A percentile compares a stretch with the other conserved stretches of the same genome.
These are phyloP conservation scores for Morella rubra DNA, from an alignment of 306 rosid species.

Conservation along the genomic window DNA sequence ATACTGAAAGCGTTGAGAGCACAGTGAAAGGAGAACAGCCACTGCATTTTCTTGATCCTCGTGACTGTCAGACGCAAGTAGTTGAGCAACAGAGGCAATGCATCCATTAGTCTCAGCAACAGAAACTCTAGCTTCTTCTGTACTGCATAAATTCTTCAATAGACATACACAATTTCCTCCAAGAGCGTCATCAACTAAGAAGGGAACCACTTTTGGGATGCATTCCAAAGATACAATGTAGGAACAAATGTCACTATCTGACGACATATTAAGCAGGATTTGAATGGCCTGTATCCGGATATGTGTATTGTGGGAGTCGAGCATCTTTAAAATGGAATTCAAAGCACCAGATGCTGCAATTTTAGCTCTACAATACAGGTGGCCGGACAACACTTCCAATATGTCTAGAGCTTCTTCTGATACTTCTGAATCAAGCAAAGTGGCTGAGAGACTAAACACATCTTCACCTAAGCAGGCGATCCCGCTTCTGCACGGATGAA, in stretches of 20 bases:
- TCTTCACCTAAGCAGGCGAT: constrained; percentile 45
- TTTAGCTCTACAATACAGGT: constrained; percentile 35
- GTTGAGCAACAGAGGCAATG: constrained; percentile 54
- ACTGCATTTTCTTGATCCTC: constrained; percentile 83
- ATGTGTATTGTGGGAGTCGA: constrained; percentile 45
- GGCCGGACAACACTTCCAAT: constrained; percentile 65
- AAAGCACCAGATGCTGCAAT: constrained; percentile 56
- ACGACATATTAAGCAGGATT: constrained; percentile 55
- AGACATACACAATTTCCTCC: constrained; percentile 51
- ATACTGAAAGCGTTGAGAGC: constrained; percentile 61
- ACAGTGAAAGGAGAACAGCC: constrained; percentile 60
- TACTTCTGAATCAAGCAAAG: constrained; percentile 59
- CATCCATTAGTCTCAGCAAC: constrained; percentile 77
- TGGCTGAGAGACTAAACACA: constrained; percentile 43
- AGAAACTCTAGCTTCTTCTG: constrained; percentile 51
- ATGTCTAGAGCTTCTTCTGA: constrained; percentile 59
- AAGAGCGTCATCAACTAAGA: constrained; percentile 39
- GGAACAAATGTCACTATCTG: constrained; percentile 39
- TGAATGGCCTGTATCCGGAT: constrained; percentile 54
- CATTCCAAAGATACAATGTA: constrained; percentile 47
- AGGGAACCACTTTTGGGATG: constrained; percentile 64
- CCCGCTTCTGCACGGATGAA: constrained; percentile 48
- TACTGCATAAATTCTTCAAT: constrained; percentile 59
- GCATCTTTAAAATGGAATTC: constrained; percentile 43
- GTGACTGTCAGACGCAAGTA: constrained; percentile 50